Evolutionary conservation across 2,329 filamentous ascomycete genomes (phyloP).

Genomic region (Leptographium galeiforme): DNA sequence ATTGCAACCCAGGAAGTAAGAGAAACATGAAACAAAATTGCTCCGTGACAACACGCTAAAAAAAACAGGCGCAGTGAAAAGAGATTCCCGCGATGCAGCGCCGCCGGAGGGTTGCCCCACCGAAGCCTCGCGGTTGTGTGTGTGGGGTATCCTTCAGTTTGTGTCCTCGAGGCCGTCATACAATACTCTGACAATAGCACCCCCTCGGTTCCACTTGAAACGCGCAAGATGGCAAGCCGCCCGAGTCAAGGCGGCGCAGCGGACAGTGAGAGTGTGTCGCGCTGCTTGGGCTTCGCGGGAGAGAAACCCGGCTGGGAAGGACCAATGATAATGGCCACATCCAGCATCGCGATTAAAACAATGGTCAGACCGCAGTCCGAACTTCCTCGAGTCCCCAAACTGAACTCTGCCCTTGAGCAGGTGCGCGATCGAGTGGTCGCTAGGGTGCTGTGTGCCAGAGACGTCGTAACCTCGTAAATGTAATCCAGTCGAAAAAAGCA

Average conservation of each 20-base stretch:
- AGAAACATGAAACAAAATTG: background rate
- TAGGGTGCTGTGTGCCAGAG: background rate
- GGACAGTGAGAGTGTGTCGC: no score
- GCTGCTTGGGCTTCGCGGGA: background rate
- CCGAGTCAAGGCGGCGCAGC: background rate
- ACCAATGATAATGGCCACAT: background rate
- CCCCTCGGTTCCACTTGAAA: background rate
- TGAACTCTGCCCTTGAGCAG: background rate
- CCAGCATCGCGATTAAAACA: background rate
- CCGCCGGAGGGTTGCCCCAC: background rate
- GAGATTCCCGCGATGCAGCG: background rate
- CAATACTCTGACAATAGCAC: background rate
- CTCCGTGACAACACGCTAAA: background rate
- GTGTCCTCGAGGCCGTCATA: background rate
- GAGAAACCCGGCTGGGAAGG: background rate
- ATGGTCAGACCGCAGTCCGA: background rate
- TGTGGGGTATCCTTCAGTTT: conserved; percentile 2
- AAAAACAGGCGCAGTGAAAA: background rate
- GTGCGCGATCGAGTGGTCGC: background rate
- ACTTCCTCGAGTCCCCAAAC: background rate
- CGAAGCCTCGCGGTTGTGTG: background rate
- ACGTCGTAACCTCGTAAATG: conserved; percentile 9
- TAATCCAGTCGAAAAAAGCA: conserved; percentile 1
- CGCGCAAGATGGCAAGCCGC: background rate
- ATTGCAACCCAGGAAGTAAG: conserved; percentile 2